Base-by-base conservation (phyloP, 139 green algal species). In the Picochlorum sp. region DNA sequence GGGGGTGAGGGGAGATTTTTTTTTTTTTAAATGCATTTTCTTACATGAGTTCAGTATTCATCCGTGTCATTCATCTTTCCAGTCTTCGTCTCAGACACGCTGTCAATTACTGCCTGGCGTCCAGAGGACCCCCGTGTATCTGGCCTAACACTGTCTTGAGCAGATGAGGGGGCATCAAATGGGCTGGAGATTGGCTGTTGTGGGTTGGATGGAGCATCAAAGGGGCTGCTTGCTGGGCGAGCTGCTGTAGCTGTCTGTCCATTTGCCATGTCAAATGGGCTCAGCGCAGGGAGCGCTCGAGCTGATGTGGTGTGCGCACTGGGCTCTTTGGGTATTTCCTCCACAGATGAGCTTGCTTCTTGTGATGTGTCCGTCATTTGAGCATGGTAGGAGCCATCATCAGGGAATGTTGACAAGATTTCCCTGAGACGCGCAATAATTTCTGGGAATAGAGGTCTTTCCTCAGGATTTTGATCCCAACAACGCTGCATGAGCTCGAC, bases 361-460 rank as follows among this genome's bases (percentile, higher is more conserved):
- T 37, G 47, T 26, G 47, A 54, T 13, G 23, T 21, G 14, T 59
- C 51, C 34, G 20, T 59, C 13, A 34, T 9, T 11, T 59, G 13
- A 59, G 20, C 3, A 32, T 34, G 51, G 23, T 21, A 59, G 51
- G 0, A 20, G 13, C 26, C 51, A n/a, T 59, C 51, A 14, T 34
- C 58, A 28, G 21, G 20, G 20, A 65, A 30, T 18, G 10, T 23
- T 11, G n/a, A 14, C 9, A 56, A 7, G 23, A 66, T 66, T 15
- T 56, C 34, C n/a, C 37, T 59, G 13, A 66, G 38, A 6, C 14
- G 8, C 14, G 24, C 11, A 21, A 55, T 66, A 44, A 87, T 62
- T 21, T 69, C 38, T 16, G 57, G 63, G 30, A 90, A 90, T 41
- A 50, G 57, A 26, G 85, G 85, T 16, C 85, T 72, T 32, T 76